Base-by-base conservation (phyloP, 2,329 filamentous ascomycete species). In the Taxawa tesnikishii region DNA sequence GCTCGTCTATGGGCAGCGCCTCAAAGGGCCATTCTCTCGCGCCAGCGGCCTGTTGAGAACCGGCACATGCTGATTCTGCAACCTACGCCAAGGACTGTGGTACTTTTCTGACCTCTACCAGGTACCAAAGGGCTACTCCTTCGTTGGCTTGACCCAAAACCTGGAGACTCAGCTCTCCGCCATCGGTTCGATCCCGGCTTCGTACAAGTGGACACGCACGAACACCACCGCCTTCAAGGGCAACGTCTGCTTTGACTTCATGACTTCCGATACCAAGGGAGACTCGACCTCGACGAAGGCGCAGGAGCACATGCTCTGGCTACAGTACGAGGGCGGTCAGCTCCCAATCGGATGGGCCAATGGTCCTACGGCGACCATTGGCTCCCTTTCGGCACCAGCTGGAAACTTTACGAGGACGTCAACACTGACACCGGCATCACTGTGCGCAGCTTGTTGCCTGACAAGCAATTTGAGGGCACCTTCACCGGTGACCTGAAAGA, bases 251-350 rank as follows among this genome's bases (percentile, higher is more conserved):
- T 60, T 58, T 44, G 58, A 62, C 39, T 62, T 63, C 47, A 62
- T 63, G 54, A 60, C 57, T 5, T 58, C 54, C 12, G 51, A 59
- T 40, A 56, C 52, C 6, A 53, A 59, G 29, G 58, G 57, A 26
- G 60, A 63, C 45, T 58, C 52, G 2, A 62, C 59, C 4, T 58
- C 53, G 12, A 44, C 43, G 18, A 36, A 40, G 4, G 54, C 57
- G 0, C 58, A 60, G 34, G 59, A 63, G 37, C 48, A 60, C 15
- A 63, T 63, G 59, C 57, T 63, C 10, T 63, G 60, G 60, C 50
- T 63, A 3, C 51, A 56, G 15, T 62, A 56, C 33, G 56, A 58
- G n/a, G 59, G 59, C 12, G 59, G 57, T 2, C 59, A 63, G 37
- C 45, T 62, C 4, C 59, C 59, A 10, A 63, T 63, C 34, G 59